These are phyloP conservation scores for Amaranthus tricolor DNA, from an alignment of 179 eudicot genomes.

Conservation along the genomic window DNA sequence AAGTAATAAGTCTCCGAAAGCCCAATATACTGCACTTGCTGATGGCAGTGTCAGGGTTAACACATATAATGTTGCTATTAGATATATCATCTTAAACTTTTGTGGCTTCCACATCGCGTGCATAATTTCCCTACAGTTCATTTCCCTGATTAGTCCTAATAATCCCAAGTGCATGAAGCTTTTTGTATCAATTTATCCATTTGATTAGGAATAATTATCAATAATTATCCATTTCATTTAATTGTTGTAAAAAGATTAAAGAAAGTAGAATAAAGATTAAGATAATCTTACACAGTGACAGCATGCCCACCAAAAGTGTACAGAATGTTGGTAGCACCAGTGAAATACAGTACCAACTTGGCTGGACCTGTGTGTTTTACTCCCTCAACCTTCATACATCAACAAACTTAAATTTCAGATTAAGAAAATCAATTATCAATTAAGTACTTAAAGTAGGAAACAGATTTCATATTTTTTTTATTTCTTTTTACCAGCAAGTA, in stretches of 20 bases:
- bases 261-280: neutral
- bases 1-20: conserved; percentile 79
- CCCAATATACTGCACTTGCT: conserved; percentile 92
- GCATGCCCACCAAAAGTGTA: conserved; percentile 96
- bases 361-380: conserved; percentile 76
- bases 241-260: neutral
- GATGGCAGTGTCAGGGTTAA: conserved; percentile 84
- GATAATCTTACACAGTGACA: conserved; percentile 74
- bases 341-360: conserved; percentile 69
- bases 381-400: conserved; percentile 55
- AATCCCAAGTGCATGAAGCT: too few relatives aligned
- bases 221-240: too few relatives aligned
- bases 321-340: conserved; percentile 88
- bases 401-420: neutral
- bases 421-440: neutral
- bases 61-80: conserved; percentile 78
- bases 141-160: neutral
- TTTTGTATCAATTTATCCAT: neutral
- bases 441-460: too few relatives aligned
- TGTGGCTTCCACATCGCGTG: conserved; percentile 99
- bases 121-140: conserved; percentile 67
- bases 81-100: conserved; percentile 76
- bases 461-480: too few relatives aligned
- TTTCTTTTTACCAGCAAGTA: too few relatives aligned
- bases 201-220: neutral